Conservation (phyloP, 306 rosid species). For the Vachellia pachyceras region DNA sequence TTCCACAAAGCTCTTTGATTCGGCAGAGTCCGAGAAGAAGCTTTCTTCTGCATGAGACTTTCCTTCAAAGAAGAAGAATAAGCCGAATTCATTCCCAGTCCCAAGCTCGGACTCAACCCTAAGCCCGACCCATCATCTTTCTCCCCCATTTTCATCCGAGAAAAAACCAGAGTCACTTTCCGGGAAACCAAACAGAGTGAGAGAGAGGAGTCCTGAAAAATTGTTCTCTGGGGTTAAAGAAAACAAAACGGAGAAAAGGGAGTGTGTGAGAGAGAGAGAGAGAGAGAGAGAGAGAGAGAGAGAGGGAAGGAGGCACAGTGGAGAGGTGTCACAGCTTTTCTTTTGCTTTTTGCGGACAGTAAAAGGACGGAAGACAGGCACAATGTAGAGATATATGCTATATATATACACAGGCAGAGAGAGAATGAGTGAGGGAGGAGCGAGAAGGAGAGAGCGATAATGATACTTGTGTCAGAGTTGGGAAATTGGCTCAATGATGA, state of each 20-base stretch:
- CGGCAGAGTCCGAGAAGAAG: conserved; percentile 51
- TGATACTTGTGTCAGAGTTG: conserved; percentile 66
- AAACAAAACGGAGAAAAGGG: conserved; percentile 28
- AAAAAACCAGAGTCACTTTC: not conserved
- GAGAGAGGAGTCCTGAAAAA: not conserved
- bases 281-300: too few relatives aligned
- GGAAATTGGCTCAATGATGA: conserved; percentile 67
- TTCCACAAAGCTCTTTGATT: conserved; percentile 53
- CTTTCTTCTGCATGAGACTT: conserved; percentile 54
- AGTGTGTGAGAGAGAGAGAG: too few relatives aligned
- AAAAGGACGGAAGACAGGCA: conserved; percentile 33
- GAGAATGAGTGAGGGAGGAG: not conserved
- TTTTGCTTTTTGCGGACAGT: conserved; percentile 54
- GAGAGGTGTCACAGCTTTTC: conserved; percentile 46
- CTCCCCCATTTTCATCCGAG: conserved; percentile 52
- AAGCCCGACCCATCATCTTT: conserved; percentile 62
- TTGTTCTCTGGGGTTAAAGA: not conserved
- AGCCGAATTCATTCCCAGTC: conserved; percentile 34
- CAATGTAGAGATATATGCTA: conserved; percentile 44
- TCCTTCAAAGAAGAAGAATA: conserved; percentile 36
- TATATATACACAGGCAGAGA: not conserved
- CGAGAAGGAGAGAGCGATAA: conserved; percentile 55
- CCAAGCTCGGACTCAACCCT: conserved; percentile 59
- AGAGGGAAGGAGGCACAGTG: conserved; percentile 5
- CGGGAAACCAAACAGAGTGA: not conserved